Base-by-base conservation (phyloP, 208 protist genomes). In the Lotmaria passim region DNA sequence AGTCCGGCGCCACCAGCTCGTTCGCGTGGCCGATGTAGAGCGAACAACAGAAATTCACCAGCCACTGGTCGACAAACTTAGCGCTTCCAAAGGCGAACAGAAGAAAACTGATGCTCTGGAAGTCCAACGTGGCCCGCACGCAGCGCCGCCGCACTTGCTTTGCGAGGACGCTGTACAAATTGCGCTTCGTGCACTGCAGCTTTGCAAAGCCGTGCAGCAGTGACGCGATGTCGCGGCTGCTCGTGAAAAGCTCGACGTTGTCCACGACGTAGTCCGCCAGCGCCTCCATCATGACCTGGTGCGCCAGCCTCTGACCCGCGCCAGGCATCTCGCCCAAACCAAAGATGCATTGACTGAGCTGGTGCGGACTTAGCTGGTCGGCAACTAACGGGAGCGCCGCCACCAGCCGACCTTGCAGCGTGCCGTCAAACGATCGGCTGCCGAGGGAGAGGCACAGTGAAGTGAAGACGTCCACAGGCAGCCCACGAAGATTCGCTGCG, bases 241-340 rank as follows among this genome's bases (percentile, higher is more conserved):
- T 81, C 36, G 73, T 85, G 69, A 96, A 90, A 17, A 92, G 68
- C 48, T 91, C 75, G 7, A 78, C 75, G 50, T 90, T 70, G 58
- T 96, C 87, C 24, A 96, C 69, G 14, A 72, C 86, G 61, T 94
- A 93, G 64, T 93, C 88, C 7, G 85, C 84, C 11, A 82, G 69
- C 7, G 57, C 74, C 63, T 90, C 86, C 17, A 78, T 76, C 59
- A 85, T 75, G 24, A 96, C 63, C 61, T 96, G 88, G 66, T 96
- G 88, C 10, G 78, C 72, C 26, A 96, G 80, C 11, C 83, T 75
- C 65, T 84, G 79, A 2, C 91, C 88, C 0, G 88, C 81, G 33
- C 83, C 75, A 11, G 41, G 36, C 51, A 88, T 69, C 57, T 93
- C 73, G 7, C 82, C 81, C 24, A 96, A 63, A 14, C 82, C 87